Percentiles rank a stretch among this genome's conserved stretches.
Evolutionary conservation across 208 protist species (phyloP).

Genomic region (Hexamita inflata): DNA sequence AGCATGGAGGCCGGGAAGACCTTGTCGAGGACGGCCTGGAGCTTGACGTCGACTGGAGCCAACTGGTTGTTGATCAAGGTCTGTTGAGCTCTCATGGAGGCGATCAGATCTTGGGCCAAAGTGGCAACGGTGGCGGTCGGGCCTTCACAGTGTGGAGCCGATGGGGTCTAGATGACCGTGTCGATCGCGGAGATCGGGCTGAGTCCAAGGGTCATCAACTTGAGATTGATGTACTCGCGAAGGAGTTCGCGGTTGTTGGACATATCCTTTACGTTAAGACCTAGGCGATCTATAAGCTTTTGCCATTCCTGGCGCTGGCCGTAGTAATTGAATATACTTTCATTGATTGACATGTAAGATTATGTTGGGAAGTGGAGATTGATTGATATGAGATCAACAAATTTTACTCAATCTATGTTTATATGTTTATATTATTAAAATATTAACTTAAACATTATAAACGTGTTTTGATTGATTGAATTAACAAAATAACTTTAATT

Average conservation of each 20-base stretch:
- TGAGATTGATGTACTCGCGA: slow-evolving; percentile 27
- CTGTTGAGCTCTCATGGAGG: background rate
- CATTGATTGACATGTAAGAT: too few relatives aligned
- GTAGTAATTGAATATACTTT: too few relatives aligned
- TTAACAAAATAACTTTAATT: too few relatives aligned
- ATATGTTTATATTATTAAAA: too few relatives aligned
- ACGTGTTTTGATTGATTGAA: too few relatives aligned
- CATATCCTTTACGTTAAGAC: too few relatives aligned
- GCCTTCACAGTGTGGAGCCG: background rate
- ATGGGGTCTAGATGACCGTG: background rate
- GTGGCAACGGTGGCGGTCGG: background rate
- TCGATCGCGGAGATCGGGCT: background rate
- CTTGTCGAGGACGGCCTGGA: slow-evolving; percentile 19
- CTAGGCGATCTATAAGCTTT: too few relatives aligned
- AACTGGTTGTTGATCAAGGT: background rate
- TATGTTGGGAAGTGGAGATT: too few relatives aligned
- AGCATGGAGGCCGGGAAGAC: background rate
- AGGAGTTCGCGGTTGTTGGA: background rate
- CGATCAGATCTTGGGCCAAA: slow-evolving; percentile 1
- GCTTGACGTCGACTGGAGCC: background rate
- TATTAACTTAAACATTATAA: too few relatives aligned
- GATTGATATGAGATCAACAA: too few relatives aligned
- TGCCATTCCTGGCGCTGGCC: too few relatives aligned
- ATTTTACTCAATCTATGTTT: too few relatives aligned
- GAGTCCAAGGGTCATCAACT: slow-evolving; percentile 6